Conservation (phyloP, 345 rosid species). For the Raphanus sativus region DNA sequence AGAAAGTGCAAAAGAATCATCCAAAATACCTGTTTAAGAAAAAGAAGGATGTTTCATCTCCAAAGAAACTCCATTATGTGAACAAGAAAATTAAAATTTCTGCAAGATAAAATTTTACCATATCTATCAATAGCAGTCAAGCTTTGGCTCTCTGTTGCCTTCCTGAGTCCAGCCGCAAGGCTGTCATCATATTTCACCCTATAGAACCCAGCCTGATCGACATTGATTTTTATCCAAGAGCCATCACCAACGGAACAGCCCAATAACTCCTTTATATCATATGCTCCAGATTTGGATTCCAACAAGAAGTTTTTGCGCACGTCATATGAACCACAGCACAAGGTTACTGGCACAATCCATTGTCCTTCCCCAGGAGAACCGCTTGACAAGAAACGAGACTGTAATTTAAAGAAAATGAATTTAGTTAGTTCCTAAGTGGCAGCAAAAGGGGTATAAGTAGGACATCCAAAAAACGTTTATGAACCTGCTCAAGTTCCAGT, state of each 20-base stretch:
- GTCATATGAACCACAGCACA: slow-evolving; percentile 79
- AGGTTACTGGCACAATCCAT: slow-evolving; percentile 92
- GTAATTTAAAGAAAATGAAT: slow-evolving; percentile 26
- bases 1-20: slow-evolving; percentile 86
- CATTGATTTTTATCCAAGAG: slow-evolving; percentile 80
- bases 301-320: slow-evolving; percentile 66
- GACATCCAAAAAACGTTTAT: background rate
- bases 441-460: background rate
- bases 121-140: slow-evolving; percentile 76
- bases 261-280: slow-evolving; percentile 47
- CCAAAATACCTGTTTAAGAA: slow-evolving; percentile 69
- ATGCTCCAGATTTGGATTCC: slow-evolving; percentile 59
- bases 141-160: slow-evolving; percentile 65
- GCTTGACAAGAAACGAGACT: slow-evolving; percentile 88
- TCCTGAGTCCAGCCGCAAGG: slow-evolving; percentile 68
- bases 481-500: slow-evolving; percentile 91
- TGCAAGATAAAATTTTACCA: slow-evolving; percentile 46
- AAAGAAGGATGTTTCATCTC: background rate
- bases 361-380: slow-evolving; percentile 81
- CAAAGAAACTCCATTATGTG: background rate
- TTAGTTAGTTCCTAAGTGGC: background rate
- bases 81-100: background rate
- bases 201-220: slow-evolving; percentile 85
- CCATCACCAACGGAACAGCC: slow-evolving; percentile 33
- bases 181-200: slow-evolving; percentile 85